Evolutionary conservation across 345 rosid genomes (phyloP), one percentile per base, ranked within the genome.

Genomic region (Brassica carinata): DNA sequence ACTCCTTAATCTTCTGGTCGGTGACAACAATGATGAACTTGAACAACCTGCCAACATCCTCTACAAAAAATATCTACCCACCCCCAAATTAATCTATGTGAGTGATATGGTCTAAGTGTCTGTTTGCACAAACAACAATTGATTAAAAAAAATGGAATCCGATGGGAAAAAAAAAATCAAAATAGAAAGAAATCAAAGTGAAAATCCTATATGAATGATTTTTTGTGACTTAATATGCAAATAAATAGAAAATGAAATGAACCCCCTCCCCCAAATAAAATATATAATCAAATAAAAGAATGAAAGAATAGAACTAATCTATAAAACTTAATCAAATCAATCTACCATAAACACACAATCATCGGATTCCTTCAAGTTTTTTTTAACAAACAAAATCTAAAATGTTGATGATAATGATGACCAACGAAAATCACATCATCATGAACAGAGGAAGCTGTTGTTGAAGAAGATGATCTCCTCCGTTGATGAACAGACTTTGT

Each of bases 41-140:
- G 98, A 92, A 86, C 98, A 92, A 87, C 99, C 98, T 79, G 97
- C 97, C 99, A 96, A 92, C 99, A 96, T 96, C 85, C 88, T 93
- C 89, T 90, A 88, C 72, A 85, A 78, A 68, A 81, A 85, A 84
- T 88, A 55, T 55, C 62, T 55, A 83, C 90, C 90, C 90, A 55
- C 82, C 92, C 90, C 86, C 74, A 83, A 71, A 53, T 53, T 34
- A 27, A 81, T 18, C 64, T 30, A 69, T 73, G 73, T 59, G 74
- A 36, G 74, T 74, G 81, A 75, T 53, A 53, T 79, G 70, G 23
- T 72, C 80, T 51, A 61, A 33, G 62, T 55, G 62, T 55, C 26
- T 55, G 45, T 75, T 63, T 75, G 74, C 75, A 15, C 10, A 55
- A 55, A 15, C 62, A 55, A 55, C 62, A 55, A 55, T 17, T 55